Conservation (phyloP, 768 basidiomycete species). For the Tulasnella sp. region DNA sequence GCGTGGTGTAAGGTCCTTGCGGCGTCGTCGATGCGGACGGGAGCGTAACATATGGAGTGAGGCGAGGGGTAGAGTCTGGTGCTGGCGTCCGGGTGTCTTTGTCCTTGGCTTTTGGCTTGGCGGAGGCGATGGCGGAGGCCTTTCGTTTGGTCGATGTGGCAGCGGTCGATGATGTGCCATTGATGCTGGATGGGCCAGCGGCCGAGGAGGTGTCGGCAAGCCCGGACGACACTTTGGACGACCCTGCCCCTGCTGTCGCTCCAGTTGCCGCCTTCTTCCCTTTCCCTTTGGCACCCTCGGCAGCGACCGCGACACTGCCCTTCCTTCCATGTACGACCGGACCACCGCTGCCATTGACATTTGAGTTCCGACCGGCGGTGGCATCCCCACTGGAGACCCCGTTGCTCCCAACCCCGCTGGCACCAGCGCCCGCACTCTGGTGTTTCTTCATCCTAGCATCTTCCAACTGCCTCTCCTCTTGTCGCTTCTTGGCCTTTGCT, state of each 20-base stretch:
- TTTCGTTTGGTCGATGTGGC: slow-evolving; percentile 7
- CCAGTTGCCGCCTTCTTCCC: background rate
- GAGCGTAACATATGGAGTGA: background rate
- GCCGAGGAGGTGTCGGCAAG: background rate
- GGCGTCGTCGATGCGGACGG: slow-evolving; percentile 4
- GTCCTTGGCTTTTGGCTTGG: slow-evolving; percentile 5
- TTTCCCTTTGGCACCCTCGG: background rate
- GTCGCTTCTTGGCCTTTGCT: slow-evolving; percentile 12
- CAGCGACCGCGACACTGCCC: background rate
- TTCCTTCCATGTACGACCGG: slow-evolving; percentile 1
- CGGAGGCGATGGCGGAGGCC: background rate
- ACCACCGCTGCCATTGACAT: background rate
- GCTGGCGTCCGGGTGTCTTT: background rate
- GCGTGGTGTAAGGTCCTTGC: background rate
- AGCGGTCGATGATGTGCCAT: background rate
- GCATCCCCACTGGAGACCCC: background rate
- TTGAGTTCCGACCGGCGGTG: background rate
- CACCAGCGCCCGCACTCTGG: slow-evolving; percentile 4
- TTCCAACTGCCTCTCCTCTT: slow-evolving; percentile 5
- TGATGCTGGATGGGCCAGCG: slow-evolving; percentile 2
- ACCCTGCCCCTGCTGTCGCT: background rate
- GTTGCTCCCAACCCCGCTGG: background rate
- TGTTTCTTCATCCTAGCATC: slow-evolving; percentile 10
- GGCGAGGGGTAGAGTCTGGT: slow-evolving; percentile 2
- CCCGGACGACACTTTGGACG: too few species aligned